These are phyloP conservation scores for Entomortierella chlamydospora DNA, from an alignment of 192 early-diverging fungal genomes.

Conservation along the genomic window DNA sequence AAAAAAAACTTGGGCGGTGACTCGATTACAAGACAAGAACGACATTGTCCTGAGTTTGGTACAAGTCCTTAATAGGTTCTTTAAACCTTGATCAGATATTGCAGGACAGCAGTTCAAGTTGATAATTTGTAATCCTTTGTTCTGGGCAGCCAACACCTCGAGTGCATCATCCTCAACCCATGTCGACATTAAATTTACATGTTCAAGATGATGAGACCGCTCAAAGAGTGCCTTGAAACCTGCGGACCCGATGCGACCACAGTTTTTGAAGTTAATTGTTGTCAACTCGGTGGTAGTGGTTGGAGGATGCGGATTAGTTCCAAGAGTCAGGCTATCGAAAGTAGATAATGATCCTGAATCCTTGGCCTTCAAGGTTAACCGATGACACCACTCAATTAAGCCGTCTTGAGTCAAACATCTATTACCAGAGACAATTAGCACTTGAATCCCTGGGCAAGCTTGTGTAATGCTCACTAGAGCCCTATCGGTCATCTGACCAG, in stretches of 20 bases:
- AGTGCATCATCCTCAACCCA: conserved; percentile 25
- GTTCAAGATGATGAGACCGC: background rate
- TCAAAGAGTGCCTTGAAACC: conserved; percentile 30
- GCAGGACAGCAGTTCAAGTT: conserved; percentile 28
- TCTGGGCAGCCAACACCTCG: conserved; percentile 2
- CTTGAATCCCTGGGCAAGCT: conserved; percentile 18
- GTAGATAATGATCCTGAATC: background rate
- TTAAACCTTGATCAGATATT: conserved; percentile 15
- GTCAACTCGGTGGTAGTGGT: conserved; percentile 16
- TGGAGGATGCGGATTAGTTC: background rate
- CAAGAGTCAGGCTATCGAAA: background rate
- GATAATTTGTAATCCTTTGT: background rate
- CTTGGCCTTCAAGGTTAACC: background rate
- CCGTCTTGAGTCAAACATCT: conserved; percentile 20
- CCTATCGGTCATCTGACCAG: conserved; percentile 13
- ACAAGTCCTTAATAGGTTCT: conserved; percentile 1
- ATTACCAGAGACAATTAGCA: conserved; percentile 24
- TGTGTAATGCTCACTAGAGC: conserved; percentile 24
- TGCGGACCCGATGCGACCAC: conserved; percentile 16
- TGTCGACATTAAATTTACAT: conserved; percentile 25
- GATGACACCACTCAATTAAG: conserved; percentile 28
- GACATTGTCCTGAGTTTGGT: conserved; percentile 8
- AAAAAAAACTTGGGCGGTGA: conserved; percentile 26
- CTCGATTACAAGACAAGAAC: conserved; percentile 29
- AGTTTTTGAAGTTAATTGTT: conserved; percentile 31